Evolutionary conservation across 345 rosid genomes (phyloP), one percentile per base, ranked within the genome.

Genomic region (Chamaenerion angustifolium): DNA sequence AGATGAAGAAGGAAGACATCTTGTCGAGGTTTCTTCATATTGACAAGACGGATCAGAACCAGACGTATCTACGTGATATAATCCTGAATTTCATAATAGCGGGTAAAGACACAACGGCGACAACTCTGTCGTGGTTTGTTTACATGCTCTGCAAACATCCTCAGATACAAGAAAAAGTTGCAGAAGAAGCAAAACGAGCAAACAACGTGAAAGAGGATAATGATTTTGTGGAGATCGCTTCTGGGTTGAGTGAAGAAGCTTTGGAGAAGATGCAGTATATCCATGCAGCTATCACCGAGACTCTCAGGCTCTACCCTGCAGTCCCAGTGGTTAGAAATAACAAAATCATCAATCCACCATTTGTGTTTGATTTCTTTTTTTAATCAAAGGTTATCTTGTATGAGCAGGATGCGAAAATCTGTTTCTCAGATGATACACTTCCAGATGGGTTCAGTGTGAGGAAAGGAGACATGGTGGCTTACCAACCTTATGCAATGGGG

Each of bases 41-140:
- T 50, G 57, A 27, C 11, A 68, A 62, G 52, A 64, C 60, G 8
- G 74, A 77, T 52, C 67, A 52, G 18, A 72, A 75, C 49, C 67
- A 52, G 18, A 72, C 43, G 40, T 77, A 72, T 51, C 55, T 80
- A 16, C 57, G 87, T 31, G 83, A 80, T 51, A 74, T 75, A 50
- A 68, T 70, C 52, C 77, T 80, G 4, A 80, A 66, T 60, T 72
- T 80, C 64, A 58, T 74, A 6, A 77, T 74, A 47, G 87, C 87
- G 25, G 83, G 87, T 10, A 80, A 77, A 72, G 87, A 80, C 64
- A 80, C 83, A 5, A 80, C 81, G 4, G 87, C 83, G 16, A 55
- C 67, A 37, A 7, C 81, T 47, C 72, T 80, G 8, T 70, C 87
- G 8, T 80, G 87, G 87, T 77, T 80, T 50, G 45, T 70, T 5